Evolutionary conservation across 139 green algal species (phyloP).

Genomic region (Tetraselmis chui): DNA sequence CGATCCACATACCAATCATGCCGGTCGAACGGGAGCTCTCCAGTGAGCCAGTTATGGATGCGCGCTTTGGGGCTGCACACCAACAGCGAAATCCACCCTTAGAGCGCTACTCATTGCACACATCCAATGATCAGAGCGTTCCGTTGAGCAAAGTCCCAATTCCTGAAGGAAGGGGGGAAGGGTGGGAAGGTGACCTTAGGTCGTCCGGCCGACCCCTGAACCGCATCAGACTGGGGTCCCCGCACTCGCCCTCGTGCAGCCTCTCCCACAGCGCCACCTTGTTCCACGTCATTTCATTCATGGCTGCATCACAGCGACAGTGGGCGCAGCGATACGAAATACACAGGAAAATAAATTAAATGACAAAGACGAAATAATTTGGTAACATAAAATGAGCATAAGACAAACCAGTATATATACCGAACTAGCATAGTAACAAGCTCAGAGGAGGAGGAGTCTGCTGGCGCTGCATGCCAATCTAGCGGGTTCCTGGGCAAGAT

Average conservation of each 20-base stretch:
- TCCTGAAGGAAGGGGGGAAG: no score
- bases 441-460: no score
- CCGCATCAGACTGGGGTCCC: slow-evolving; percentile 58
- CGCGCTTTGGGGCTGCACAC: slow-evolving; percentile 65
- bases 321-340: not conserved
- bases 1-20: slow-evolving; percentile 93
- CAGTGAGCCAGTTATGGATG: slow-evolving; percentile 47
- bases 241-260: slow-evolving; percentile 69
- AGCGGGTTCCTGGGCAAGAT: no score
- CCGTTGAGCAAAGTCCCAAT: no score
- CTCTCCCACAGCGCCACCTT: slow-evolving; percentile 74
- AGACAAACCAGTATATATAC: not conserved
- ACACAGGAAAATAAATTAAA: not conserved
- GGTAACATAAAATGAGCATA: not conserved
- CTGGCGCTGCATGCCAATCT: no score
- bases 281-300: slow-evolving; percentile 94
- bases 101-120: no score
- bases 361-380: no score
- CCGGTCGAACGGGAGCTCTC: slow-evolving; percentile 80
- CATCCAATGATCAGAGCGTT: no score
- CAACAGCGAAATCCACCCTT: not conserved
- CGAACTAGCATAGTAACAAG: no score
- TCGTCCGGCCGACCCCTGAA: slow-evolving; percentile 84
- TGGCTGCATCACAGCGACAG: slow-evolving; percentile 36
- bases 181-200: slow-evolving; percentile 50